Evolutionary conservation across 495 filamentous ascomycete species (phyloP), one percentile per base, ranked within the genome.

Genomic region (Penicillium alfredii): DNA sequence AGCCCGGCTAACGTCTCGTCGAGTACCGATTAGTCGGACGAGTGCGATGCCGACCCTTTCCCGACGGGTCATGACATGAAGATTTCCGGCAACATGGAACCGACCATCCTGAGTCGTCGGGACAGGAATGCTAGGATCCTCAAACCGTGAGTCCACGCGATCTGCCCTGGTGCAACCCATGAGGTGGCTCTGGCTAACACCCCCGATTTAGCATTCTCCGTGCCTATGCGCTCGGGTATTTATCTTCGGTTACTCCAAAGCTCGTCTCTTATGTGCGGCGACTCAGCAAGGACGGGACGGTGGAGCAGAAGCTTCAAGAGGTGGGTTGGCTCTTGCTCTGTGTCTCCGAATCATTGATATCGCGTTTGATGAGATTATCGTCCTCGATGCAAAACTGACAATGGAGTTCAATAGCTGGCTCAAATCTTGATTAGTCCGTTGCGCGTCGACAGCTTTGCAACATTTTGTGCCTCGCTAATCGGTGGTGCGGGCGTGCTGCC

Each of bases 401-500:
- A n/a, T n/a, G n/a, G n/a, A n/a, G n/a, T n/a, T n/a, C n/a, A n/a
- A n/a, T 35, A 73, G 69, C 35, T 72, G 26, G 42, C 41, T 30
- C 49, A 44, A 15, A 49, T 68, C 31, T 42, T 76, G 17, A 55
- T 51, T 23, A 49, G 52, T 35, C 47, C 67, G 32, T 32, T 72
- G 15, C 62, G 62, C 14, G 28, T 63, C 13, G 56, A 69, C 48
- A 61, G 81, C 24, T 92, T 94, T 51, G 85, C 89, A 19, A 77
- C 86, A 4, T 92, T 88, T 54, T 94, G 88, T 61, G 89, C 76
- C 8, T 60, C 69, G 10, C 60, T 92, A 11, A 74, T 90, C 29
- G 86, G 85, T 22, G 83, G 85, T 18, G 86, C 81, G 41, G 86
- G 82, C 10, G 46, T 88, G 30, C 60, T 92, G n/a, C 79, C 74